Base-by-base conservation (phyloP, 2,329 filamentous ascomycete species). In the Epicoccum sorghinum region DNA sequence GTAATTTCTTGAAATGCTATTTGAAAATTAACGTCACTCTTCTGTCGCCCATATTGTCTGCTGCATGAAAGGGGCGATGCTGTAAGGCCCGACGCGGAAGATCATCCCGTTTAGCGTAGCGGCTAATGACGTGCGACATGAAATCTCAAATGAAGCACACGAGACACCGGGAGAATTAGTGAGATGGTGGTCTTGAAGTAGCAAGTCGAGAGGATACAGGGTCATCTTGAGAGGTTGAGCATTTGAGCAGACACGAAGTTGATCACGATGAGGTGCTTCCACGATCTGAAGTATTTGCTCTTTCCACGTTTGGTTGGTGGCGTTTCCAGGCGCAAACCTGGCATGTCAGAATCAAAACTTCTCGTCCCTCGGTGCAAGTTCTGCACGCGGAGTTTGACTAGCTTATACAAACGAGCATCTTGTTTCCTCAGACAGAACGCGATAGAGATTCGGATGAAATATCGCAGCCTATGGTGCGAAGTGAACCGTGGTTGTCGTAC, bases 121-220 rank as follows among this genome's bases (percentile, higher is more conserved):
- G 52, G 52, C 59, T 60, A 47, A 64, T 62, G 62, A 65, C 59
- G 61, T 64, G 62, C 55, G 44, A 64, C 53, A 25, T 61, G 62
- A 65, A 65, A 65, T 61, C 37, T 47, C 55, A 59, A 60, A 61
- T 55, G 59, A 64, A 44, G 53, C 38, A 60, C 48, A 54, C 48
- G 52, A 54, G 53, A 57, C 50, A 39, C 54, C 46, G 47, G 53
- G 37, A 48, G 38, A 35, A 39, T 33, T n/a, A 40, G 53, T 32
- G 25, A 47, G 35, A 37, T 39, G 47, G 47, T 36, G 23, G 12
- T 14, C 30, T 18, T 42, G 14, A 29, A 14, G 7, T 5, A 24
- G 3, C 25, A 30, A 3, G 3, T 32, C 29, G 22, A 14, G 25
- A 12, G 14, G 22, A 27, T 9, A 13, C 13, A 3, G 14, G n/a